phyloP scores from a whole-genome alignment of 2,329 filamentous ascomycete species.

The Colletotrichum tofieldiae region DNA sequence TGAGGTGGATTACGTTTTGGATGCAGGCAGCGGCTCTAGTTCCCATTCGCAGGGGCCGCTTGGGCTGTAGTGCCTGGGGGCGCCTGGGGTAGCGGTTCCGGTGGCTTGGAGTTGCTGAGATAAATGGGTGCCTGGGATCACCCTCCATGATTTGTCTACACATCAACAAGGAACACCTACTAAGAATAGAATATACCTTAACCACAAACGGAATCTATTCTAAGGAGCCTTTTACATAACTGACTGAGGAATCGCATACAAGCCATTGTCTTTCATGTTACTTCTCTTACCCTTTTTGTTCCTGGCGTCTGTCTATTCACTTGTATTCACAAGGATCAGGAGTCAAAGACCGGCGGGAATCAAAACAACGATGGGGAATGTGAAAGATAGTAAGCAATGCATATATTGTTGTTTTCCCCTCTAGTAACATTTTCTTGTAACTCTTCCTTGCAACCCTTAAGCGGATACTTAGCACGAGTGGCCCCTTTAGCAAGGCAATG shows the following conservation, averaged over 20 bases:
- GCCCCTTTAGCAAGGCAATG: too few species aligned
- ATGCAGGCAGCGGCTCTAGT: constrained; percentile 20
- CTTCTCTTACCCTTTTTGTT: neutral
- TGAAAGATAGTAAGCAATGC: too few species aligned
- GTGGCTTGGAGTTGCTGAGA: constrained; percentile 12
- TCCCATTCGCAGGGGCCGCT: constrained; percentile 21
- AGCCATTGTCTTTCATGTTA: neutral
- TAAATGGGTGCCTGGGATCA: neutral
- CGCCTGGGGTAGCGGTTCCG: constrained; percentile 27
- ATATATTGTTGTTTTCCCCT: too few species aligned
- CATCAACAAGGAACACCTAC: neutral
- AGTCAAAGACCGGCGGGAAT: too few species aligned
- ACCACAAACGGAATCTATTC: neutral
- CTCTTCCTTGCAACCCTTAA: too few species aligned
- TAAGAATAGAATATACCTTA: neutral
- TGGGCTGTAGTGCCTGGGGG: constrained; percentile 6
- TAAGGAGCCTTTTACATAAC: neutral
- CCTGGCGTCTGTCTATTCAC: too few species aligned
- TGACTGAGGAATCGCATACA: neutral
- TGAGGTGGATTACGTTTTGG: constrained; percentile 26
- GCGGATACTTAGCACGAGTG: too few species aligned
- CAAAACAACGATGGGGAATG: too few species aligned
- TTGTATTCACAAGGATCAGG: neutral
- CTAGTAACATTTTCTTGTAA: too few species aligned
- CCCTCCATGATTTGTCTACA: neutral